phyloP scores from a whole-genome alignment of 805 yeast species.

The Ogataea neopini region DNA sequence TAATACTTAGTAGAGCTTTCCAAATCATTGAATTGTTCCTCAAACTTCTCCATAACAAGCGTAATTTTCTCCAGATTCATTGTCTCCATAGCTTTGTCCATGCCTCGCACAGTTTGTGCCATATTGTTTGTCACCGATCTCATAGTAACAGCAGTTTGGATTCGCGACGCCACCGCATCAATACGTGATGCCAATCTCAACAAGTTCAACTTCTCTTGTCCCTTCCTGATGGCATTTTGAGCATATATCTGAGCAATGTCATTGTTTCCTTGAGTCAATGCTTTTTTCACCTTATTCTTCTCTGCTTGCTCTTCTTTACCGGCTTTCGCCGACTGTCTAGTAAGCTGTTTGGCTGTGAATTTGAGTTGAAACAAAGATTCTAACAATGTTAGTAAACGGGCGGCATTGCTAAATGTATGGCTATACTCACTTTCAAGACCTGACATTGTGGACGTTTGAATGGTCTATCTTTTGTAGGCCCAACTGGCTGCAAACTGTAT shows the following conservation, averaged over 20 bases:
- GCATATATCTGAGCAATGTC: slow-evolving; percentile 95
- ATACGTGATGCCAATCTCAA: slow-evolving; percentile 83
- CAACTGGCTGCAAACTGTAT: neutral
- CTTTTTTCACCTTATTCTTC: slow-evolving; percentile 87
- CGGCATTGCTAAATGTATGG: neutral
- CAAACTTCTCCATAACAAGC: slow-evolving; percentile 95
- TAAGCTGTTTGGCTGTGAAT: slow-evolving; percentile 92
- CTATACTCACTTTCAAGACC: slow-evolving; percentile 43
- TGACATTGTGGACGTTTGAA: slow-evolving; percentile 31
- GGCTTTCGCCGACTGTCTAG: slow-evolving; percentile 86
- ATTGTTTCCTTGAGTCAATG: slow-evolving; percentile 77
- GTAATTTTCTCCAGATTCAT: slow-evolving; percentile 95
- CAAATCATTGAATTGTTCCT: slow-evolving; percentile 90
- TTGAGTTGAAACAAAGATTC: slow-evolving; percentile 67
- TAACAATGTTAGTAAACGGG: slow-evolving; percentile 21
- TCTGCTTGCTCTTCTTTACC: slow-evolving; percentile 88
- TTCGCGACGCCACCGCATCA: slow-evolving; percentile 94
- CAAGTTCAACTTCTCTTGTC: slow-evolving; percentile 80
- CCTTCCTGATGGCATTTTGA: slow-evolving; percentile 90
- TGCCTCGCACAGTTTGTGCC: slow-evolving; percentile 89
- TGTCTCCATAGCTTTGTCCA: slow-evolving; percentile 93
- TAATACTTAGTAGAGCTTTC: slow-evolving; percentile 93
- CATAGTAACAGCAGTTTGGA: slow-evolving; percentile 98
- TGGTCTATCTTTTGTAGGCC: neutral
- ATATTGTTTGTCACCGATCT: slow-evolving; percentile 90